These are phyloP conservation scores for Leccinum huronense DNA, from an alignment of 1,284 basidiomycete genomes.

Conservation along the genomic window DNA sequence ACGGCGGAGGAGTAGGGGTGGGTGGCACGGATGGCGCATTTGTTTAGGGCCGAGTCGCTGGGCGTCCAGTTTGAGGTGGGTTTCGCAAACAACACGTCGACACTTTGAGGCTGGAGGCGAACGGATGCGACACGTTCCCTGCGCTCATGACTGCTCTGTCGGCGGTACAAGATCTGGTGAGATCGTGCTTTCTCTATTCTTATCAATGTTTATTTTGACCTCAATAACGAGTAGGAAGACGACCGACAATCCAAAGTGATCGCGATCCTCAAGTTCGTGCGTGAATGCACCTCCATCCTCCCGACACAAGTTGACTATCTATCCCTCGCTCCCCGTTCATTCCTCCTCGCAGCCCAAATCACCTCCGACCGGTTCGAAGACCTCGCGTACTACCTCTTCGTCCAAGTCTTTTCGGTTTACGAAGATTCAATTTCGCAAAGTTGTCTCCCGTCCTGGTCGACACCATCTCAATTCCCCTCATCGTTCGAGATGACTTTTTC, in stretches of 20 bases:
- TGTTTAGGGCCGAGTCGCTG: constrained; percentile 84
- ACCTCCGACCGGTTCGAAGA: constrained; percentile 91
- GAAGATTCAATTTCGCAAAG: constrained; percentile 94
- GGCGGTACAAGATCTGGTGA: constrained; percentile 77
- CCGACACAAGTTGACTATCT: constrained; percentile 91
- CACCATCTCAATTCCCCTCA: too few relatives aligned
- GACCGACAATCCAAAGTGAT: constrained; percentile 87
- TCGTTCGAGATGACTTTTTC: too few relatives aligned
- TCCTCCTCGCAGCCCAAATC: constrained; percentile 92
- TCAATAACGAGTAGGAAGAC: constrained; percentile 51
- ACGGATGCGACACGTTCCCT: constrained; percentile 92
- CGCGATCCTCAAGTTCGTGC: constrained; percentile 86
- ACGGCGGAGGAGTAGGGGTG: constrained; percentile 66
- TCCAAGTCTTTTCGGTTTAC: constrained; percentile 93
- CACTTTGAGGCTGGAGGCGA: constrained; percentile 91
- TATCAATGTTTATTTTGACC: not conserved
- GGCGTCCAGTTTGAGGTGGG: constrained; percentile 85
- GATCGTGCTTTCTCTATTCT: not conserved
- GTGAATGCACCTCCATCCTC: constrained; percentile 87
- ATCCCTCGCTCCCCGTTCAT: constrained; percentile 83
- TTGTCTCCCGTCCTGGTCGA: too few relatives aligned
- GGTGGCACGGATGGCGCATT: constrained; percentile 94
- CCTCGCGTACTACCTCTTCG: constrained; percentile 92
- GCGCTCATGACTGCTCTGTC: constrained; percentile 87
- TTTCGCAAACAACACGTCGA: constrained; percentile 73